Conservation (phyloP, 306 rosid genomes). For the Vigna nakashimae region DNA sequence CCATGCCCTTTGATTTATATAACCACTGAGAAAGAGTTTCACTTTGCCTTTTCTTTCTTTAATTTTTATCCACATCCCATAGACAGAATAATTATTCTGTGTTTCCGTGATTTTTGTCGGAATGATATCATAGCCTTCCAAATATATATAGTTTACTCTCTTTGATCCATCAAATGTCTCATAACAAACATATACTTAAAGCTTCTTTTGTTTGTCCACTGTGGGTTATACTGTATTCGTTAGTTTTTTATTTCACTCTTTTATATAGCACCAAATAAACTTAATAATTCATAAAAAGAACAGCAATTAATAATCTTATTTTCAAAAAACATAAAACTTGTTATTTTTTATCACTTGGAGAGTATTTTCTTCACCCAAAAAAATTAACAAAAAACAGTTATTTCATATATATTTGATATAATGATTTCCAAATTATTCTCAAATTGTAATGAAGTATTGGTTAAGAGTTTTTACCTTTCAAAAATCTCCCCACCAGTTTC, state of each 20-base stretch:
- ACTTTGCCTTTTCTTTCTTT: constrained; percentile 15
- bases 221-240: background rate
- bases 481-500: too few relatives aligned
- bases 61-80: background rate
- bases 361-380: too few relatives aligned
- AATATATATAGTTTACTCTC: background rate
- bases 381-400: background rate
- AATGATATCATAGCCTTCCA: background rate
- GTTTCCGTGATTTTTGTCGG: background rate
- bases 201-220: background rate
- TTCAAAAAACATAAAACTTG: background rate
- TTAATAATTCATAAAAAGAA: too few relatives aligned
- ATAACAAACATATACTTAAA: background rate
- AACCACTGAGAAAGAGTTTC: background rate
- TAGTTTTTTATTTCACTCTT: background rate
- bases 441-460: background rate
- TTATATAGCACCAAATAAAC: too few relatives aligned
- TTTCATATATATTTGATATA: background rate
- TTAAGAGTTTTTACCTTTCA: too few relatives aligned
- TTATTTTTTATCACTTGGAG: background rate
- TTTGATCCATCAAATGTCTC: background rate
- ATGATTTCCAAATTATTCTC: background rate
- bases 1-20: constrained; percentile 4
- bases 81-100: background rate
- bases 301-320: background rate